phyloP scores from a whole-genome alignment of 257 asterid genomes.

The Solanum gandarillasii region DNA sequence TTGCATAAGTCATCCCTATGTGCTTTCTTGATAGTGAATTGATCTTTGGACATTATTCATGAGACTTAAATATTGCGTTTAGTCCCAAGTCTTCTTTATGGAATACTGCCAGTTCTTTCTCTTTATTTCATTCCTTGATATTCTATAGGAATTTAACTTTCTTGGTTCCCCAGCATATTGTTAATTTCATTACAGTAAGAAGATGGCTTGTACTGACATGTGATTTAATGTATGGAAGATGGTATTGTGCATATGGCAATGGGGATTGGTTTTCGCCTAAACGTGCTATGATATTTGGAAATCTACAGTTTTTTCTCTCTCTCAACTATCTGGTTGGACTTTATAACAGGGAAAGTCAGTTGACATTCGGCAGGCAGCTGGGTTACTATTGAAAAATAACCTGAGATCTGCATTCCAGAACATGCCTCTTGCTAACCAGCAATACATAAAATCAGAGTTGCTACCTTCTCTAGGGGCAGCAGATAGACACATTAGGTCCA shows the following conservation, averaged over 20 bases:
- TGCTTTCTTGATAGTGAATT: not conserved
- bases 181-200: not conserved
- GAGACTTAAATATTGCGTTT: not conserved
- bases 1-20: not conserved
- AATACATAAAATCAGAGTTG: constrained; percentile 65
- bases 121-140: not conserved
- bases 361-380: constrained; percentile 98
- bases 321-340: not conserved
- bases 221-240: not conserved
- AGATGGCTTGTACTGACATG: not conserved
- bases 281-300: not conserved
- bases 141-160: not conserved
- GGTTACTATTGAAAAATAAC: constrained; percentile 85
- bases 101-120: not conserved
- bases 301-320: not conserved
- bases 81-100: not conserved
- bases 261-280: not conserved
- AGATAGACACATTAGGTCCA: constrained; percentile 84
- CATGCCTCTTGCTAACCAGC: constrained; percentile 67
- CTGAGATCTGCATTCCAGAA: constrained; percentile 42
- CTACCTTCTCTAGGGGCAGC: constrained; percentile 83
- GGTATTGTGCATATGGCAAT: not conserved
- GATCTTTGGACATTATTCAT: not conserved
- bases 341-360: constrained; percentile 75
- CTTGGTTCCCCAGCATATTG: not conserved